Evolutionary conservation across 768 basidiomycete genomes (phyloP), one percentile per base, ranked within the genome.

Genomic region (Cystobasidium onofrii): DNA sequence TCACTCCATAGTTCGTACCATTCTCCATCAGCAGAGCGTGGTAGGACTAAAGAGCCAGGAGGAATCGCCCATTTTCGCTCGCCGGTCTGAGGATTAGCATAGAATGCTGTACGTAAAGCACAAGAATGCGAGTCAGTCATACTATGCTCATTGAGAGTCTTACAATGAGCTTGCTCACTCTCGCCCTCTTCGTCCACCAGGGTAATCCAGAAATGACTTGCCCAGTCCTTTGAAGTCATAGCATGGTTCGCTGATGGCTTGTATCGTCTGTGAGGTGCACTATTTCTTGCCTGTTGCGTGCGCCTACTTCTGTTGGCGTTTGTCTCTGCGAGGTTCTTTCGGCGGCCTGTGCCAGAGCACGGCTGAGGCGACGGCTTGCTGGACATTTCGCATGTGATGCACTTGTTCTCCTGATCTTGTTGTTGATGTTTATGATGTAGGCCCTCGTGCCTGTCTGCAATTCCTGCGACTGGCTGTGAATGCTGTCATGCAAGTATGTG

Each of bases 1-100:
- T 71, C 69, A 36, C 54, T 57, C 69, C 69, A 71, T 60, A 71
- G 25, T 27, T 71, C 69, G 39, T 71, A 71, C 69, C 69, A 71
- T 31, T 71, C 69, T 31, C 69, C 69, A 10, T 60, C 69, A 7
- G 25, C 52, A 20, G 69, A 71, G 25, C 69, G 69, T 9, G 69
- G 69, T n/a, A 71, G 55, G 20, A 71, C 69, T 7, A 71, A 34
- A 17, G 33, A 55, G 25, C 69, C 69, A 31, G 69, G 52, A 20
- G 33, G 36, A 23, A 71, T 34, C 23, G 50, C 27, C 69, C 69
- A 71, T 44, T 60, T 71, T 27, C 69, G 12, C 29, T 71, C 69
- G 25, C 69, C 69, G 29, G 69, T 71, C 13, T 52, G 33, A 41
- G 69, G 69, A 60, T 71, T 71, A 17, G 69, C 69, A 52, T 57